Percentiles rank a stretch among this genome's conserved stretches.
Evolutionary conservation across 257 asterid species (phyloP).

Genomic region (Parsonsia alboflavescens): DNA sequence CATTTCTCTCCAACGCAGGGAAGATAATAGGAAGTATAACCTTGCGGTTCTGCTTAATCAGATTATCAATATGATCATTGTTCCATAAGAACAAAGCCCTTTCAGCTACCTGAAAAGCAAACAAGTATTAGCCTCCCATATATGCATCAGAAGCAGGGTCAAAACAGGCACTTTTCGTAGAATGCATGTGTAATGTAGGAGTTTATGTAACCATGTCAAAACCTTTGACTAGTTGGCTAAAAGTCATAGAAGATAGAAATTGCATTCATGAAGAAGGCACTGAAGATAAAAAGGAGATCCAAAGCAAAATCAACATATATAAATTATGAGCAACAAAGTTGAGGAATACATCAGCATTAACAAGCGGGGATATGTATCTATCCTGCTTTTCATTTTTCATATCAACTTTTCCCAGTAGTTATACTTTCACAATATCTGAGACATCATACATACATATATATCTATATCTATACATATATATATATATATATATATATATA

Average conservation of each 20-base stretch:
- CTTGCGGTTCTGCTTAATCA: conserved; percentile 63
- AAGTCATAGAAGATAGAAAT: neutral
- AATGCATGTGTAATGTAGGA: neutral
- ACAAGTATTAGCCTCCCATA: neutral
- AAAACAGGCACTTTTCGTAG: neutral
- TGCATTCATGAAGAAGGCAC: neutral
- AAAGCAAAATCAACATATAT: neutral
- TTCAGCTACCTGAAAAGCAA: conserved; percentile 61
- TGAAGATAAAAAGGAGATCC: neutral
- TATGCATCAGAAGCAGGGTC: too few relatives aligned
- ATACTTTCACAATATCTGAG: neutral
- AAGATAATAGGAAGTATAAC: conserved; percentile 72
- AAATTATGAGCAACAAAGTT: neutral
- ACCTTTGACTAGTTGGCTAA: neutral
- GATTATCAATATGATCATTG: conserved; percentile 70
- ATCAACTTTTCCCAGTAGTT: neutral
- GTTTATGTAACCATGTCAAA: neutral
- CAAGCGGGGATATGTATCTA: neutral
- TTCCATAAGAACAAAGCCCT: conserved; percentile 81
- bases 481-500: too few relatives aligned
- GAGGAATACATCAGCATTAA: neutral
- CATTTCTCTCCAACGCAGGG: conserved; percentile 73
- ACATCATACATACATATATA: neutral
- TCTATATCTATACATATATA: too few relatives aligned
- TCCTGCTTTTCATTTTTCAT: neutral